phyloP scores from a whole-genome alignment of 176 grass and related monocot genomes.

The Carex cristatella region DNA sequence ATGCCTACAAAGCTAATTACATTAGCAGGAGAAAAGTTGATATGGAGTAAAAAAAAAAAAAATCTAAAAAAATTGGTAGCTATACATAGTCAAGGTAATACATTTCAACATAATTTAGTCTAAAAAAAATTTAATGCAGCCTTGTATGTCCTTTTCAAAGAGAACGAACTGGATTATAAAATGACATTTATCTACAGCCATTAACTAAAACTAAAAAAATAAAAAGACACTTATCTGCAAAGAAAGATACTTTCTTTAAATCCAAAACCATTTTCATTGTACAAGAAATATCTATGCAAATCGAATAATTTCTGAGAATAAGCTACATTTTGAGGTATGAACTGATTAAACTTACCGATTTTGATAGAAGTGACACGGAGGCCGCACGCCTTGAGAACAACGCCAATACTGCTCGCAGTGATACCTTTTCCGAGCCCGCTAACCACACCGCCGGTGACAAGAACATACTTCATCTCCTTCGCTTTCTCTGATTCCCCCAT shows the following conservation, averaged over 20 bases:
- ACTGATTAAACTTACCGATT: constrained; percentile 24
- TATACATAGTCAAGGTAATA: neutral
- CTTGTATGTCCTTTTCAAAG: neutral
- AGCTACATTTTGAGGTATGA: neutral
- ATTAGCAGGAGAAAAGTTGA: neutral
- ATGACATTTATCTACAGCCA: neutral
- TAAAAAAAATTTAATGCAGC: neutral
- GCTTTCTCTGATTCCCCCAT: neutral
- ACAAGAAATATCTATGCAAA: neutral
- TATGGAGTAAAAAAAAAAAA: neutral
- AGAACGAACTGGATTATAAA: neutral
- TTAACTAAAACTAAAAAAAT: neutral
- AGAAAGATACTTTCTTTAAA: neutral
- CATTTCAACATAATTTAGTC: neutral
- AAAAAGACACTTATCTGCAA: neutral
- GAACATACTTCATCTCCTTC: constrained; percentile 27
- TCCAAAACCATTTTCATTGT: neutral
- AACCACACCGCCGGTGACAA: constrained; percentile 25
- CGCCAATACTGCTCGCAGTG: constrained; percentile 42
- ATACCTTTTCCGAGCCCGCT: constrained; percentile 33
- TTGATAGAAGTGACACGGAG: constrained; percentile 40
- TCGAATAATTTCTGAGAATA: neutral
- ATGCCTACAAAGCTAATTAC: neutral
- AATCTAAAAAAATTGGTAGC: neutral
- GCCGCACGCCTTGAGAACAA: constrained; percentile 40